Base-by-base conservation (phyloP, 192 early-diverging fungal genomes). In the Gigaspora rosea region DNA sequence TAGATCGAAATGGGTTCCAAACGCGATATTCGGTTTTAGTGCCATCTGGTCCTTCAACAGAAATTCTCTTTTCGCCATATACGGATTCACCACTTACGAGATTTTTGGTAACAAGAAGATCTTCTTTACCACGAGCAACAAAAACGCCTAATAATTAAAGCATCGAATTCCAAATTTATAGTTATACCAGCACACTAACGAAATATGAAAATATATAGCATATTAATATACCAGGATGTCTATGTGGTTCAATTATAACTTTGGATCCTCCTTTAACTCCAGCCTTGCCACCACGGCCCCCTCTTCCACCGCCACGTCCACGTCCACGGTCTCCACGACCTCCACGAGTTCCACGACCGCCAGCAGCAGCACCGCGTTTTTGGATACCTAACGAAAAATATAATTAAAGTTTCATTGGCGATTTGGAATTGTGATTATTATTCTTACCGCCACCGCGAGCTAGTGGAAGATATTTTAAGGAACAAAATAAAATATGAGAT, bases 1-100 rank as follows among this genome's bases (percentile, higher is more conserved):
- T 99, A 80, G 96, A 98, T 79, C 97, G 90, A 93, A 99, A 99
- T 77, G 97, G 97, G 84, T 99, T 99, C 97, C 97, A 99, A 72
- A 99, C 95, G 77, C 97, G 92, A 87, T 99, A 99, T 86, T 99
- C 97, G 50, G 92, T 91, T 86, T 99, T 99, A 79, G 94, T 93
- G 73, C 95, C 95, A 64, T 99, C 97, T 71, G 90, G 82, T 71
- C 96, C 96, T 78, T 99, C 97, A 8, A 98, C 93, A 1, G 93
- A 91, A 81, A 99, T 94, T 81, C 97, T 90, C 92, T 99, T 99
- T 85, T 99, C 97, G 63, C 96, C 96, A 83, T 99, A 99, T 27
- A 97, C 95, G 57, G 92, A 83, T 86, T 99, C 97, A 52, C 97
- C 97, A 57, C 95, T 94, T 63, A 99, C 96, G 75, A 99, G 86